Percentiles rank a stretch among this genome's conserved stretches.
These are phyloP conservation scores for Fomitopsis pinicola DNA, from an alignment of 1,284 basidiomycete genomes.

Conservation along the genomic window DNA sequence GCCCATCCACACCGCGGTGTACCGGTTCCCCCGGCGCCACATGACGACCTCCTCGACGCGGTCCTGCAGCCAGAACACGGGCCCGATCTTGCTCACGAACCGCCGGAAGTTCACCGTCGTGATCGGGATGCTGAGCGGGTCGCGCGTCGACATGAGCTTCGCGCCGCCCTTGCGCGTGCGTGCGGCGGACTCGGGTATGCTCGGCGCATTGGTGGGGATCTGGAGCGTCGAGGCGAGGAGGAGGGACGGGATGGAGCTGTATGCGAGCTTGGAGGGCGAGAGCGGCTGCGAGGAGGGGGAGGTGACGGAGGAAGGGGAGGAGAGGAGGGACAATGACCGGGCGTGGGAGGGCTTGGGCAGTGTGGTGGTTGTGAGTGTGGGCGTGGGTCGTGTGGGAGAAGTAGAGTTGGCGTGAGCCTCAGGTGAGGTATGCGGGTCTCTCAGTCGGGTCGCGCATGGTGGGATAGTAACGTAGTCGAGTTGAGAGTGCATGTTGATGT, in stretches of 20 bases:
- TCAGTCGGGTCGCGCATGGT: constrained; percentile 39
- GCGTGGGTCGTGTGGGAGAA: constrained; percentile 32
- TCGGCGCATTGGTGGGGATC: constrained; percentile 24
- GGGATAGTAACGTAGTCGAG: constrained; percentile 52
- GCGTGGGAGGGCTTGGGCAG: constrained; percentile 36
- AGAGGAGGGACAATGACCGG: neutral
- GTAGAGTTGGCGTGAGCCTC: neutral
- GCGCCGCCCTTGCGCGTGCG: constrained; percentile 22
- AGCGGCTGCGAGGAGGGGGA: constrained; percentile 17
- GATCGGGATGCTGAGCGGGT: constrained; percentile 67
- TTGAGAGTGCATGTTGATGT: neutral
- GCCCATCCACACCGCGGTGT: constrained; percentile 63
- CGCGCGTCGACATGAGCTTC: constrained; percentile 42
- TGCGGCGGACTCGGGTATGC: constrained; percentile 18
- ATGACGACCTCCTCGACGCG: constrained; percentile 68
- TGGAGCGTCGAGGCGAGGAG: constrained; percentile 30
- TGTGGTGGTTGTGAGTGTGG: constrained; percentile 41
- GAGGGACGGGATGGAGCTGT: constrained; percentile 28
- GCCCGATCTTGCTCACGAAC: constrained; percentile 62
- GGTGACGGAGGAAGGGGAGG: constrained; percentile 23
- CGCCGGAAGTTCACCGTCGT: constrained; percentile 71
- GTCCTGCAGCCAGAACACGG: constrained; percentile 77
- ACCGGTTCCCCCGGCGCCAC: constrained; percentile 67
- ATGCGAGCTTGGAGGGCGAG: constrained; percentile 18
- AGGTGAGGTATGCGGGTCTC: constrained; percentile 4